Evolutionary conservation across 2,329 filamentous ascomycete genomes (phyloP).

Genomic region (Incumbomyces lentus): DNA sequence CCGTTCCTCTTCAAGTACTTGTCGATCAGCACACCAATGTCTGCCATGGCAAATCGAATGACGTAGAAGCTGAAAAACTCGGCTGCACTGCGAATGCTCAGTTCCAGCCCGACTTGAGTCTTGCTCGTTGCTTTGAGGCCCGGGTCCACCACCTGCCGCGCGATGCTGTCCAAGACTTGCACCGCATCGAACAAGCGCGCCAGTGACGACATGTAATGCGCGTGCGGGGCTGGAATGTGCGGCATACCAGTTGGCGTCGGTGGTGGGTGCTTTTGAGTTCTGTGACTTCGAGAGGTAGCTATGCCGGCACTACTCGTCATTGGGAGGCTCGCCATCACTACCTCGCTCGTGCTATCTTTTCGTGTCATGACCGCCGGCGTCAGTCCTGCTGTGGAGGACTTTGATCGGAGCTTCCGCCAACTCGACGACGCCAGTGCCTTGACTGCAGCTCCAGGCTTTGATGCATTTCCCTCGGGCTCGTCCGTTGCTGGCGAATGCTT

Average conservation of each 20-base stretch:
- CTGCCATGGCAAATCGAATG: constrained; percentile 84
- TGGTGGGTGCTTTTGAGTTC: constrained; percentile 51
- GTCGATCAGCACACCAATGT: constrained; percentile 75
- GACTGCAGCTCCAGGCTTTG: constrained; percentile 46
- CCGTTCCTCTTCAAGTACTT: constrained; percentile 95
- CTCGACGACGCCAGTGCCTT: constrained; percentile 75
- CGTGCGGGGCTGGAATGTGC: constrained; percentile 44
- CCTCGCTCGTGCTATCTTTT: constrained; percentile 47
- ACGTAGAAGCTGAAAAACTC: constrained; percentile 98
- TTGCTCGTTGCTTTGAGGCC: constrained; percentile 83
- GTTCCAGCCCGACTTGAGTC: constrained; percentile 88
- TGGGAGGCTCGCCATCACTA: constrained; percentile 63
- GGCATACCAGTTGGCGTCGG: constrained; percentile 64
- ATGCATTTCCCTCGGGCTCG: constrained; percentile 39
- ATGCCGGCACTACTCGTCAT: constrained; percentile 55
- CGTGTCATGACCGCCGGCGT: constrained; percentile 27
- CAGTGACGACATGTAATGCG: constrained; percentile 81
- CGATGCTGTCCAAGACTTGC: constrained; percentile 84
- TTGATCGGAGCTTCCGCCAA: constrained; percentile 81
- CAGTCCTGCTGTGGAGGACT: constrained; percentile 58
- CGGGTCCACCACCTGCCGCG: constrained; percentile 89
- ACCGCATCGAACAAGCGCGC: constrained; percentile 86
- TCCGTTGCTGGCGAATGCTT: constrained; percentile 50
- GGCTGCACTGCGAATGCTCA: constrained; percentile 83
- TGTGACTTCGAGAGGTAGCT: constrained; percentile 48